Evolutionary conservation across 768 basidiomycete genomes (phyloP), one percentile per base, ranked within the genome.

Genomic region (Suillus spraguei): DNA sequence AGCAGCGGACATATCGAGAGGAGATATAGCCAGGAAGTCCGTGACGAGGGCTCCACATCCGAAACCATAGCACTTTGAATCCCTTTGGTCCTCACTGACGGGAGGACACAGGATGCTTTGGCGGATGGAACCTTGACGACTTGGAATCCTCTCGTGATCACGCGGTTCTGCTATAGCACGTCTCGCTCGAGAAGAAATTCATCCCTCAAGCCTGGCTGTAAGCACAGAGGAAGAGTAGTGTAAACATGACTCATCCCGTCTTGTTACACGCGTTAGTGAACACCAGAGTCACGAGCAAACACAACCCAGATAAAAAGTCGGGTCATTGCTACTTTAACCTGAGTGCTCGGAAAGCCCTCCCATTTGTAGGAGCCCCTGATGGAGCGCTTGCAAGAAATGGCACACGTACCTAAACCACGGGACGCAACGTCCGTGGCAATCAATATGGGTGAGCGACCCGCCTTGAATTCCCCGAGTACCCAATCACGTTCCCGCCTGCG

Each of bases 401-500:
- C 66, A 66, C 65, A 95, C 97, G 83, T 91, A 99, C 97, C 97
- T 75, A 99, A 88, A 86, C 97, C 97, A 88, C 97, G 96, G 75
- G 95, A 97, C 65, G 97, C 97, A 72, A 99, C 97, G 77, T 98
- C 97, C 70, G 97, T 99, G 80, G 97, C 97, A 73, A 99, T 94
- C 74, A 99, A 85, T 77, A 99, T 99, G 3, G 97, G 97, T 38
- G 93, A 95, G 67, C 95, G 91, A 71, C 97, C 95, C 61, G 94
- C 91, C 81, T 99, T 99, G 85, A 99, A 99, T 81, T 99, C 97
- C 76, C 89, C 83, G 46, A 99, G 83, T 58, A 99, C 97, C 97
- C 97, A 99, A 74, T 99, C 97, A 81, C 97, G 96, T 81, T 99
- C 97, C 63, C 93, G 92, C 72, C 92, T 95, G 64, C 14, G 41